Evolutionary conservation across 2,329 filamentous ascomycete species (phyloP).

Genomic region (Talaromyces sp.): DNA sequence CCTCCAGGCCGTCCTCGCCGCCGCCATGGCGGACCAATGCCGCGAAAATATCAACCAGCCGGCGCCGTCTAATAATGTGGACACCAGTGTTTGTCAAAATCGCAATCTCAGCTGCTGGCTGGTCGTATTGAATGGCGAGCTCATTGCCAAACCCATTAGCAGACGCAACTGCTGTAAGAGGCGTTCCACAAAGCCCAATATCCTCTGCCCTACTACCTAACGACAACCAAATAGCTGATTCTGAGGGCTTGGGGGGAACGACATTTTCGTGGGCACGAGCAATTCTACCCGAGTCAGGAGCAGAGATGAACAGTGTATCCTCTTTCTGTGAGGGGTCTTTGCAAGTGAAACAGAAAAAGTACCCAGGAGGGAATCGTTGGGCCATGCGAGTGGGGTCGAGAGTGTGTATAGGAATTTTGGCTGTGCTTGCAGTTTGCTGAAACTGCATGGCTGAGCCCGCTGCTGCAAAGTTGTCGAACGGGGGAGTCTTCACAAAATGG

Average conservation of each 20-base stretch:
- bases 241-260: slow-evolving; percentile 60
- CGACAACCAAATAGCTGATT: slow-evolving; percentile 74
- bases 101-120: slow-evolving; percentile 74
- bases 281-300: slow-evolving; percentile 84
- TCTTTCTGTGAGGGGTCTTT: slow-evolving; percentile 54
- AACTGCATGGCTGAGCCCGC: slow-evolving; percentile 18
- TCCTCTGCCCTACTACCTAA: slow-evolving; percentile 71
- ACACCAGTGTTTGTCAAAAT: slow-evolving; percentile 88
- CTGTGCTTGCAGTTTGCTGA: slow-evolving; percentile 36
- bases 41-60: slow-evolving; percentile 89
- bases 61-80: slow-evolving; percentile 74
- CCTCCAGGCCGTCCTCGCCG: slow-evolving; percentile 69
- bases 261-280: slow-evolving; percentile 49
- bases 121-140: slow-evolving; percentile 90
- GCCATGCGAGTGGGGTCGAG: slow-evolving; percentile 37
- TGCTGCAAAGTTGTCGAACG: slow-evolving; percentile 37
- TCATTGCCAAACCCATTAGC: slow-evolving; percentile 89
- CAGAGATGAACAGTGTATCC: slow-evolving; percentile 74
- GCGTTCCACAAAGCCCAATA: slow-evolving; percentile 68
- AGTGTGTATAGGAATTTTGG: slow-evolving; percentile 45
- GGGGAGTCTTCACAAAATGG: slow-evolving; percentile 94
- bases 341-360: slow-evolving; percentile 79
- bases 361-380: slow-evolving; percentile 71
- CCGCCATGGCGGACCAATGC: slow-evolving; percentile 67
- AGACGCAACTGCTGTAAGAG: slow-evolving; percentile 62